Base-by-base conservation (phyloP, 2,329 filamentous ascomycete genomes). In the Claviceps sp. region DNA sequence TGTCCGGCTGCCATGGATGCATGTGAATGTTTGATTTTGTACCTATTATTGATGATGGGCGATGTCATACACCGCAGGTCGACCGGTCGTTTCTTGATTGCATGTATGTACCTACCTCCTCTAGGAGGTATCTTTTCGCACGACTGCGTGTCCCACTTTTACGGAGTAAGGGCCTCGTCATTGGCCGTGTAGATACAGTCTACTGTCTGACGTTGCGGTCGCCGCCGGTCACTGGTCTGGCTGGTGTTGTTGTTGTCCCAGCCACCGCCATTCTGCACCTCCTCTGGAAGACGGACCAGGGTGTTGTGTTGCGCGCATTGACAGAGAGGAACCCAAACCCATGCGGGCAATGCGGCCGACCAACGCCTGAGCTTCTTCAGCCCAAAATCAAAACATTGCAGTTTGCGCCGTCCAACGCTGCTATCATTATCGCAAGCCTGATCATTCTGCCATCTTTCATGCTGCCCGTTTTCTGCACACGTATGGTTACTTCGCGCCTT, bases 351-450 rank as follows among this genome's bases (percentile, higher is more conserved):
- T 13, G 14, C 5, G 48, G 37, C 38, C 23, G 48, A 45, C 42
- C 46, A 44, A 26, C 36, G 34, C 47, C 52, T 52, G 50, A 52
- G 49, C 50, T 45, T 46, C 50, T 45, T 46, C 46, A 36, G 53
- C 53, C 53, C 53, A 52, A 52, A 50, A 54, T 50, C 50, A 53
- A 49, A 53, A 52, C 52, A 47, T 49, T 49, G 40, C 40, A 44
- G 11, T 16, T 23, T 13, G 17, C 6, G n/a, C 42, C 50, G n/a
- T 49, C 42, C 46, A 48, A 22, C 14, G 40, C 45, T 37, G 22
- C 34, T 20, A 11, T 26, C 6, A 36, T 38, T 22, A 23, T 39
- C 45, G 37, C 43, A 47, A 48, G 22, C 20, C 14, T 11, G 5
- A 34, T 34, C 29, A 34, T 34, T 34, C 45, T 37, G n/a, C 39